Evolutionary conservation across 768 basidiomycete genomes (phyloP).

Genomic region (Lanmaoa rubissima): DNA sequence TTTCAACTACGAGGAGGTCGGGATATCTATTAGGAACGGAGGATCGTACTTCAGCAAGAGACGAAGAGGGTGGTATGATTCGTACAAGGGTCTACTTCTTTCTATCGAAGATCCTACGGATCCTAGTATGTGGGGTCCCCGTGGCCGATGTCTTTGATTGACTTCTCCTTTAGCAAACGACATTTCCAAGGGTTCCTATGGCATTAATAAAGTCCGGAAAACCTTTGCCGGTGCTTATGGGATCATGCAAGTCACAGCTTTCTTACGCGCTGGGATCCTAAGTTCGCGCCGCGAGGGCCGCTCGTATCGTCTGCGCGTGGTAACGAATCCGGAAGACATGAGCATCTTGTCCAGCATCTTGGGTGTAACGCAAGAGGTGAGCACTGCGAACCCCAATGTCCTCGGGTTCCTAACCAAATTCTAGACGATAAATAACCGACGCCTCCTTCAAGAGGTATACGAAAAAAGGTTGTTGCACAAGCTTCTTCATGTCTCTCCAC

Average conservation of each 20-base stretch:
- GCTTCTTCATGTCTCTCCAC: slow-evolving; percentile 44
- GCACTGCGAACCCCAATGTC: slow-evolving; percentile 13
- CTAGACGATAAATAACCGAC: slow-evolving; percentile 74
- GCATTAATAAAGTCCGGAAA: slow-evolving; percentile 75
- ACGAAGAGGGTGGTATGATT: slow-evolving; percentile 78
- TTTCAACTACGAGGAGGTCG: slow-evolving; percentile 90
- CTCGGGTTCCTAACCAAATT: not conserved
- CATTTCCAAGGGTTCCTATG: slow-evolving; percentile 86
- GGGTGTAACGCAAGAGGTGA: slow-evolving; percentile 81
- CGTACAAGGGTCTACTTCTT: slow-evolving; percentile 53
- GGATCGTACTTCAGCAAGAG: slow-evolving; percentile 88
- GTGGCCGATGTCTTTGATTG: not conserved
- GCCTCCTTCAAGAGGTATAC: slow-evolving; percentile 67
- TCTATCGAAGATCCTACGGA: slow-evolving; percentile 95
- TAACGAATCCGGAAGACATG: slow-evolving; percentile 57
- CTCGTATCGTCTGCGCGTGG: slow-evolving; percentile 42
- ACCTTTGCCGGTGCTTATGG: slow-evolving; percentile 80
- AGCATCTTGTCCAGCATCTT: slow-evolving; percentile 80
- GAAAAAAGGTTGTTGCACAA: slow-evolving; percentile 56
- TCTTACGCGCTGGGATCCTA: slow-evolving; percentile 60
- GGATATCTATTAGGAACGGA: slow-evolving; percentile 84
- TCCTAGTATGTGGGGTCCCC: slow-evolving; percentile 53
- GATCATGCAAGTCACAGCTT: slow-evolving; percentile 76
- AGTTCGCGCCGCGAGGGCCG: slow-evolving; percentile 53
- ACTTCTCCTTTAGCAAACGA: slow-evolving; percentile 68